A percentile compares a stretch with the other conserved stretches of the same genome.
Evolutionary conservation across 305 asterid species (phyloP).

Genomic region (Fraxinus albicans): DNA sequence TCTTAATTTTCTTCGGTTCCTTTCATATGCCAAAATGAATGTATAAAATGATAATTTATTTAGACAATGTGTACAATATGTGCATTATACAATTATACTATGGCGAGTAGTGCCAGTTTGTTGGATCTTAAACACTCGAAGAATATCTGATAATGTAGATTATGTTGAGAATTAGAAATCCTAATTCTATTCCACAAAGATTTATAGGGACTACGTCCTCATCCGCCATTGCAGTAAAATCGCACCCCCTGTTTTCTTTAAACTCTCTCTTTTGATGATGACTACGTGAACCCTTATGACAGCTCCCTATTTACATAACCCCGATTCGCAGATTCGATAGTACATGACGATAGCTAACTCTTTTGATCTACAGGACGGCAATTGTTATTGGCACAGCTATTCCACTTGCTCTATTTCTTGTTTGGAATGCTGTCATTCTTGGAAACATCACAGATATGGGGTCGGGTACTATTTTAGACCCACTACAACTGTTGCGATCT

Average conservation of each 20-base stretch:
- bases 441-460: conserved; percentile 61
- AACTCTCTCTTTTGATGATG: not conserved
- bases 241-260: not conserved
- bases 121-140: not conserved
- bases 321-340: not conserved
- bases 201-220: not conserved
- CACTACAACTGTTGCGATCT: conserved; percentile 68
- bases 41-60: not conserved
- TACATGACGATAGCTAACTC: not conserved
- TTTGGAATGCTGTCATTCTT: conserved; percentile 91
- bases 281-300: not conserved
- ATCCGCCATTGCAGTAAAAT: not conserved
- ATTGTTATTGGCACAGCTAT: conserved; percentile 79
- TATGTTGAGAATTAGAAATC: not conserved
- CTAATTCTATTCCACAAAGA: not conserved
- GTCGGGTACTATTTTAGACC: conserved; percentile 44
- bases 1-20: conserved; percentile 11
- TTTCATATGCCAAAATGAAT: conserved; percentile 15
- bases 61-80: not conserved
- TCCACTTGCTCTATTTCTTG: conserved; percentile 80
- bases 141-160: not conserved
- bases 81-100: not conserved
- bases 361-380: conserved; percentile 60
- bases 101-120: not conserved
- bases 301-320: not conserved